Percentiles rank a stretch among this genome's conserved stretches.
Evolutionary conservation across 129 eudicot species (phyloP).

Genomic region (Flaveria bidentis): DNA sequence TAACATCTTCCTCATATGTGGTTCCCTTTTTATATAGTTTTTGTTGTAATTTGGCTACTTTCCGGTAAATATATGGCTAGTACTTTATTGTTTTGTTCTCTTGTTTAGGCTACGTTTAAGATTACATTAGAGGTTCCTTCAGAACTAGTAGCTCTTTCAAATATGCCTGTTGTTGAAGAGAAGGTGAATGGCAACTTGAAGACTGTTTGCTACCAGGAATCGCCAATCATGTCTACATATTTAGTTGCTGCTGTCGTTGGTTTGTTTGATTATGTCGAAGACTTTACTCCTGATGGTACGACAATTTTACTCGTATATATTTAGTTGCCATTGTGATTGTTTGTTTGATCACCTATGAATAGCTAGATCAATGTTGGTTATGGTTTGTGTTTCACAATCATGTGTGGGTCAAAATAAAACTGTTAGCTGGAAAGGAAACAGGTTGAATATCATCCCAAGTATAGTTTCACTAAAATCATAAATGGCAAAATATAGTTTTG

Average conservation of each 20-base stretch:
- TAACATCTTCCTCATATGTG: constrained; percentile 7
- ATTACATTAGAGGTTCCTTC: constrained; percentile 90
- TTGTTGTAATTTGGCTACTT: neutral
- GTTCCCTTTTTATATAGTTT: neutral
- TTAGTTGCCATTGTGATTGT: neutral
- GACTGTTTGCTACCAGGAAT: constrained; percentile 78
- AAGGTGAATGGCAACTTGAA: constrained; percentile 57
- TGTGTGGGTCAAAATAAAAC: neutral
- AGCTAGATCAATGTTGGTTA: neutral
- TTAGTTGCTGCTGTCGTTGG: constrained; percentile 97
- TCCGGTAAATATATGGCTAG: neutral
- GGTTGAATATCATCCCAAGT: neutral
- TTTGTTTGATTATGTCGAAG: constrained; percentile 91
- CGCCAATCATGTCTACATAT: constrained; percentile 98
- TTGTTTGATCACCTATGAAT: neutral
- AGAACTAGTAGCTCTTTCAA: constrained; percentile 91
- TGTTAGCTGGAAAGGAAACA: neutral
- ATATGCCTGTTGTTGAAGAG: constrained; percentile 87
- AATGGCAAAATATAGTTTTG: neutral
- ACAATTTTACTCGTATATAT: constrained; percentile 13
- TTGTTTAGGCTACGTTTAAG: constrained; percentile 81
- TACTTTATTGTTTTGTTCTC: neutral
- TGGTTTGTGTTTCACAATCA: neutral
- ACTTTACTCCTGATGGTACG: constrained; percentile 88
- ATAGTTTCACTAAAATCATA: neutral